These are phyloP conservation scores for Trichoderma simmonsii DNA, from an alignment of 2,329 filamentous ascomycete genomes.

Conservation along the genomic window DNA sequence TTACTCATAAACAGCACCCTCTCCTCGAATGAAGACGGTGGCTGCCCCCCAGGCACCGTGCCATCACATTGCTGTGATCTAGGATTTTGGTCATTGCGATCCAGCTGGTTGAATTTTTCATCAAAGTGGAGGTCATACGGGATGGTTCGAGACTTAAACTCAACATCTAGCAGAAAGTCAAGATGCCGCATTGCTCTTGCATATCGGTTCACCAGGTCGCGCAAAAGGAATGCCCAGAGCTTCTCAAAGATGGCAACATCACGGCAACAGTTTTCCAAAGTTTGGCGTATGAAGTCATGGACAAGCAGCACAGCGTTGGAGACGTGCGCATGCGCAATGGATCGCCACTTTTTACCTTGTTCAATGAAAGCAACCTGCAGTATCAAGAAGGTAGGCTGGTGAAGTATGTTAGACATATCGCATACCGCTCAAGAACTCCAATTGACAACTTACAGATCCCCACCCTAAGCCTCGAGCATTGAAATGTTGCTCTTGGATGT, in stretches of 20 bases:
- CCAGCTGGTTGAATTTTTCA: slow-evolving; percentile 23
- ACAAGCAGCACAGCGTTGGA: slow-evolving; percentile 49
- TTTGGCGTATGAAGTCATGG: slow-evolving; percentile 48
- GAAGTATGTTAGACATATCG: background rate
- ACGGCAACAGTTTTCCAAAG: slow-evolving; percentile 42
- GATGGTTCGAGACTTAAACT: slow-evolving; percentile 25
- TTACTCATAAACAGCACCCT: slow-evolving; percentile 55
- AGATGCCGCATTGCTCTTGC: slow-evolving; percentile 46
- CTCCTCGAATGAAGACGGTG: slow-evolving; percentile 27
- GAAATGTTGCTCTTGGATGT: slow-evolving; percentile 38
- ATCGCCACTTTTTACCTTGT: slow-evolving; percentile 53
- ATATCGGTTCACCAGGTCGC: slow-evolving; percentile 45
- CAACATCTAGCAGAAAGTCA: slow-evolving; percentile 45
- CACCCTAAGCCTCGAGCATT: slow-evolving; percentile 47
- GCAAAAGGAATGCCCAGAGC: slow-evolving; percentile 44
- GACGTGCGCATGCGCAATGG: slow-evolving; percentile 47
- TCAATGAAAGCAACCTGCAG: too few relatives aligned
- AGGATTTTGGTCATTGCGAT: background rate
- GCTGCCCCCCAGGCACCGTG: background rate
- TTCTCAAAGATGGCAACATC: slow-evolving; percentile 42
- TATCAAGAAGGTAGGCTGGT: slow-evolving; percentile 21
- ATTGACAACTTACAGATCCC: slow-evolving; percentile 41
- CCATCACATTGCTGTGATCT: background rate
- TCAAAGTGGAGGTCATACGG: slow-evolving; percentile 24
- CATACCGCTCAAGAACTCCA: background rate